Base-by-base conservation (phyloP, 306 rosid genomes). In the Fragaria vesca region DNA sequence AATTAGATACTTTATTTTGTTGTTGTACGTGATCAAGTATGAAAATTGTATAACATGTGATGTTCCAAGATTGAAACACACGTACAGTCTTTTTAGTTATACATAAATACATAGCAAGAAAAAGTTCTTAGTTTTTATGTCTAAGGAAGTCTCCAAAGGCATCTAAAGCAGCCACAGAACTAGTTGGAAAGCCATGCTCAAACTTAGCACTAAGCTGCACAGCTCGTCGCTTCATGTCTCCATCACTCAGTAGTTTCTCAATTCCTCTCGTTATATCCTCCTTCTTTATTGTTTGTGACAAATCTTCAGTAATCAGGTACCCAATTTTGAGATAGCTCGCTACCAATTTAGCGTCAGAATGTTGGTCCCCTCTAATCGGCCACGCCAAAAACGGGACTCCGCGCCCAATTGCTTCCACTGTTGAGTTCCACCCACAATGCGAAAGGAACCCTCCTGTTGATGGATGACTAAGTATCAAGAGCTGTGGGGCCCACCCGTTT, bases 401-500 rank as follows among this genome's bases (percentile, higher is more conserved):
- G 12, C 83, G 84, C 42, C 85, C 95, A 1, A 92, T 71, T 21
- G 89, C 93, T 55, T 92, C 95, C 81, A 86, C 69, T 0, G 97
- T 90, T 0, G 95, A 92, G 61, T 92, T 92, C 97, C 95, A 92
- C 4, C 93, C 95, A 45, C 93, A 90, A 0, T 92, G 97, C 0
- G 95, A 87, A 4, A 92, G 63, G 46, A 90, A 92, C 21, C 93
- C 95, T 54, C 93, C 95, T 1, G 91, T 92, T 12, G 95, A 90
- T 8, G 82, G 87, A 24, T 90, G 95, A 55, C 91, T 92, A 75
- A 92, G 87, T 50, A 92, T 92, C 82, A 92, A 6, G 55, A 92
- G 30, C 15, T 90, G 97, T 15, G 97, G 95, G 3, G 95, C 97
- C 95, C 95, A 90, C 1, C 95, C 97, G 1, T 70, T 36, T 81